Evolutionary conservation across 371 early-diverging fungal species (phyloP).

Genomic region (Rhizopus arrhizus): DNA sequence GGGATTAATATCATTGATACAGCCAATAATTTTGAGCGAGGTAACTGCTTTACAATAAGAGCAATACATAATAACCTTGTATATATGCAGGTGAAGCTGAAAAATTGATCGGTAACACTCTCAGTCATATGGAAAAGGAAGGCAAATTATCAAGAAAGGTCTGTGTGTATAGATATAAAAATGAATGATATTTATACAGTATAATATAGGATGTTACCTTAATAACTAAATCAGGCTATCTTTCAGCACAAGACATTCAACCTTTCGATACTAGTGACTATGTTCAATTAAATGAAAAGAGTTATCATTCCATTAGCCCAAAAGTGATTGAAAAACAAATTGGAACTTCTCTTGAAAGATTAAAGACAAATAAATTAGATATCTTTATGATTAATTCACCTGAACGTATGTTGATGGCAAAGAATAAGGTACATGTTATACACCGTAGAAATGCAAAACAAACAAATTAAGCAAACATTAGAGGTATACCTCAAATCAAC

Average conservation of each 20-base stretch:
- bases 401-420: constrained; percentile 71
- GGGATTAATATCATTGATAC: constrained; percentile 81
- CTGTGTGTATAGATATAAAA: constrained; percentile 29
- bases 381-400: constrained; percentile 81
- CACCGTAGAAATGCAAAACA: background rate
- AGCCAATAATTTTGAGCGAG: constrained; percentile 73
- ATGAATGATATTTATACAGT: background rate
- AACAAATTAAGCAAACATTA: constrained; percentile 6
- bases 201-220: constrained; percentile 55
- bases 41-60: constrained; percentile 30
- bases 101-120: constrained; percentile 57
- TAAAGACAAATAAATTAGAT: constrained; percentile 65
- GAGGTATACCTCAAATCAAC: constrained; percentile 40
- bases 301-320: constrained; percentile 71
- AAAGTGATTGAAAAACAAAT: constrained; percentile 63
- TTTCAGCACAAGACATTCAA: constrained; percentile 33
- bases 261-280: constrained; percentile 37
- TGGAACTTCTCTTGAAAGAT: constrained; percentile 57
- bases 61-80: background rate
- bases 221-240: constrained; percentile 75
- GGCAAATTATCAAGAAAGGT: constrained; percentile 47
- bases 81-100: constrained; percentile 57
- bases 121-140: constrained; percentile 40
- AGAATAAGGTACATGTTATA: constrained; percentile 37
- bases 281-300: constrained; percentile 56